A percentile compares a stretch with the other conserved stretches of the same genome.
phyloP scores from a whole-genome alignment of 2,329 filamentous ascomycete genomes.

The Colletotrichum endophyticum region DNA sequence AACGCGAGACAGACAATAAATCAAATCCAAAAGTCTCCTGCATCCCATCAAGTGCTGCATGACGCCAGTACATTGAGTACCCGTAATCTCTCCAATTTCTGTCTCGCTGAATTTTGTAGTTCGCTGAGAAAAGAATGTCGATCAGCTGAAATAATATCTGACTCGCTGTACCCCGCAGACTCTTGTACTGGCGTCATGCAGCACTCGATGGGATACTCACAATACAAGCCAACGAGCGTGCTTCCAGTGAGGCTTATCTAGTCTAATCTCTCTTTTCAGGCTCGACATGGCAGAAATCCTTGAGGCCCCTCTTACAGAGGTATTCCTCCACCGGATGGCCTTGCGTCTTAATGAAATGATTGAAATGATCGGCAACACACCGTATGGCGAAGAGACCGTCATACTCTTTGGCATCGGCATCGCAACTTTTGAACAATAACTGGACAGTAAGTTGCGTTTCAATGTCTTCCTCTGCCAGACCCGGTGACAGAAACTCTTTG shows the following conservation, averaged over 20 bases:
- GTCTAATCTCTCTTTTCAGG: fast-evolving
- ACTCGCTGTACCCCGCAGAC: no score
- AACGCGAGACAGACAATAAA: neutral
- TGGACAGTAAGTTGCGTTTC: neutral
- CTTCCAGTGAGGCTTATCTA: neutral
- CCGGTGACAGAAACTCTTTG: neutral
- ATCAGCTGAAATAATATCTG: no score
- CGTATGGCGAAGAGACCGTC: neutral
- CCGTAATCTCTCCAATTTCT: no score
- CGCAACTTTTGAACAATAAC: neutral
- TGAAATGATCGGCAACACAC: neutral
- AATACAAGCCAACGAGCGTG: fast-evolving
- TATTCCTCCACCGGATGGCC: neutral
- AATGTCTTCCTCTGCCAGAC: neutral
- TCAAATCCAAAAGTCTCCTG: neutral
- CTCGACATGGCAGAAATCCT: neutral
- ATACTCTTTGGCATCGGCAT: neutral
- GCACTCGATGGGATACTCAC: neutral
- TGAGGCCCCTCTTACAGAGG: neutral
- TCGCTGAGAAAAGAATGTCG: no score
- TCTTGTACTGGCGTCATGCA: no score
- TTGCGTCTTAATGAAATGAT: neutral
- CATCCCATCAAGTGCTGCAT: no score
- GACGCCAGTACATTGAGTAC: no score
- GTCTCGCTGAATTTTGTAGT: no score